Percentiles rank a stretch among this genome's conserved stretches.
These are phyloP conservation scores for Phytophthora foliorum DNA, from an alignment of 352 stramenopile species.

Conservation along the genomic window DNA sequence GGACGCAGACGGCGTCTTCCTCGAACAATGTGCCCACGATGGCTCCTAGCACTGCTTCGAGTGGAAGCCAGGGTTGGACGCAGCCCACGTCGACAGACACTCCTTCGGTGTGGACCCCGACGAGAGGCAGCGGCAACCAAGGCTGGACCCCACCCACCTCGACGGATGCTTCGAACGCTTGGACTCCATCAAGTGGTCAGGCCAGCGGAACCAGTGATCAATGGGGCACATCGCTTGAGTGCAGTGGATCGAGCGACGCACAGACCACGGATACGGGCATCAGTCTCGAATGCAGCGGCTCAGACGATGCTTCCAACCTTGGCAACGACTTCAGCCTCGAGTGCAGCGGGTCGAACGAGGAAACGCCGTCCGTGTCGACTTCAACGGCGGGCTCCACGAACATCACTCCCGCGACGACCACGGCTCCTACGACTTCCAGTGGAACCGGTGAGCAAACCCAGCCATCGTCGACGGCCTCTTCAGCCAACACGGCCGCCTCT, in stretches of 20 bases:
- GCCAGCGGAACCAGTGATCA: conserved; percentile 3
- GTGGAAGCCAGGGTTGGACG: conserved; percentile 13
- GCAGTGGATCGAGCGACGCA: conserved; percentile 18
- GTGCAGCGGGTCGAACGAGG: conserved; percentile 22
- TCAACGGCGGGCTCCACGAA: conserved; percentile 18
- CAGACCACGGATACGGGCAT: no score
- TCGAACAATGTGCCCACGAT: conserved; percentile 30
- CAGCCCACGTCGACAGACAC: conserved; percentile 1
- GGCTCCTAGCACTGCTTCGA: conserved; percentile 8
- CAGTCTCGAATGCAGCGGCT: no score
- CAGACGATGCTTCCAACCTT: background rate
- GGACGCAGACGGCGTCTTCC: conserved; percentile 19
- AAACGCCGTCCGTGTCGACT: conserved; percentile 9
- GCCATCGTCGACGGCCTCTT: background rate
- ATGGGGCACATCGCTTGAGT: conserved; percentile 12
- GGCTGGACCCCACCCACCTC: conserved; percentile 8
- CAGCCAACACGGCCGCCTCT: conserved; percentile 17
- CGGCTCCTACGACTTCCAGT: conserved; percentile 13
- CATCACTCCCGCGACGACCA: conserved; percentile 3
- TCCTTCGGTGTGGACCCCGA: conserved; percentile 1
- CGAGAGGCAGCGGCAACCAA: conserved; percentile 8
- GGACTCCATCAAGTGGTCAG: conserved; percentile 2
- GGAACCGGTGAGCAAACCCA: conserved; percentile 10
- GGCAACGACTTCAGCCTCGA: conserved; percentile 18
- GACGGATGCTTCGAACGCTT: conserved; percentile 6